Conservation (phyloP, 2,329 filamentous ascomycete genomes). For the Pseudocercospora fuligena region DNA sequence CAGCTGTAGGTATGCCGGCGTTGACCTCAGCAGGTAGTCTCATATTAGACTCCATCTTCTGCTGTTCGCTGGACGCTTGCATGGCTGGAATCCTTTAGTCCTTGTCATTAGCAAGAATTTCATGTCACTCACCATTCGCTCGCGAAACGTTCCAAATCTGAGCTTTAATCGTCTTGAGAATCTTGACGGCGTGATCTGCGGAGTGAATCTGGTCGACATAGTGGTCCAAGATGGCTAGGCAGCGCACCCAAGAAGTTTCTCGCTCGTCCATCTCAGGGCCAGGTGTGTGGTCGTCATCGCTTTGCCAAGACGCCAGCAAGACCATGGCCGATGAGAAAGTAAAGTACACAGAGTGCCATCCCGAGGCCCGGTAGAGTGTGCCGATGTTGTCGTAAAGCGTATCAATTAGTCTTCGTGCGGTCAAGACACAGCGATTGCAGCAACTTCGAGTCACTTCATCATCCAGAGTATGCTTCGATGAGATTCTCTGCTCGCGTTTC, state of each 20-base stretch:
- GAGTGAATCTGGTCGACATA: slow-evolving; percentile 34
- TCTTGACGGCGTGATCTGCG: slow-evolving; percentile 30
- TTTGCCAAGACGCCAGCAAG: slow-evolving; percentile 32
- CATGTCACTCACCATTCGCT: background rate
- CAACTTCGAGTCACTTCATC: slow-evolving; percentile 41
- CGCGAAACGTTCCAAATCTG: slow-evolving; percentile 21
- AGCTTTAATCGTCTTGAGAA: slow-evolving; percentile 32
- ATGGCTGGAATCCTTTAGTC: background rate
- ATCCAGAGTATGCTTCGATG: slow-evolving; percentile 39
- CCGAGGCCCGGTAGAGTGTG: slow-evolving; percentile 32
- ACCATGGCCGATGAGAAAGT: slow-evolving; percentile 34
- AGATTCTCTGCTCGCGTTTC: slow-evolving; percentile 31
- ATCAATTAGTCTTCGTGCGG: slow-evolving; percentile 44
- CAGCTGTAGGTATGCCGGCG: slow-evolving; percentile 9
- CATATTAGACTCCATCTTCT: background rate
- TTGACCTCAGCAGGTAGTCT: slow-evolving; percentile 1
- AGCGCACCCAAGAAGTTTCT: slow-evolving; percentile 31
- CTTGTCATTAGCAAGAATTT: background rate
- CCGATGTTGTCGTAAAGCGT: slow-evolving; percentile 42
- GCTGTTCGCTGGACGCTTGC: background rate
- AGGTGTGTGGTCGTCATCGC: slow-evolving; percentile 16
- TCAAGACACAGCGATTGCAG: slow-evolving; percentile 37
- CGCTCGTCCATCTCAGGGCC: slow-evolving; percentile 21
- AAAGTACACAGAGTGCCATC: slow-evolving; percentile 36
- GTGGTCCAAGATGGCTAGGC: slow-evolving; percentile 30